Base-by-base conservation (phyloP, 169 alveolate species). In the Cryptosporidium sp. region DNA sequence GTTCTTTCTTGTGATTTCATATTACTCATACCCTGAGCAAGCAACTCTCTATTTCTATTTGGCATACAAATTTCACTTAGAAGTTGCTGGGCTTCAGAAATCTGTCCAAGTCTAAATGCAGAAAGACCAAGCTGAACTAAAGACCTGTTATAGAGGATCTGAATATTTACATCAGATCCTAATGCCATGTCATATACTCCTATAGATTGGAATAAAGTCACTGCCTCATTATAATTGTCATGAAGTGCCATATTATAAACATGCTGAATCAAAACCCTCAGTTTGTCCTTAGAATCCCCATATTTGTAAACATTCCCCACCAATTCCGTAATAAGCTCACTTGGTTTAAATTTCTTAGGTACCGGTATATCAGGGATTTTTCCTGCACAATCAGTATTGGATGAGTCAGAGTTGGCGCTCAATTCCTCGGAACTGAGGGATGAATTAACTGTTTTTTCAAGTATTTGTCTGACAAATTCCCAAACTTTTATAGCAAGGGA, bases 121-220 rank as follows among this genome's bases (percentile, higher is more conserved):
- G 99, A 94, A 44, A 98, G 93, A 3, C 99, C 99, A 84, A 98
- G 92, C 93, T 97, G 99, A 0, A 97, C 99, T 56, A 97, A 86
- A 85, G 97, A 94, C 84, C 99, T 92, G 92, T 98, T 98, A 93
- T 96, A 97, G 84, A 97, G 91, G 44, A 97, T 96, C 94, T 98
- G 99, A 72, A 98, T 96, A 26, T 93, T 91, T 48, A 96, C 95
- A 68, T 96, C 99, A 52, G 97, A 92, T 91, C 94, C 96, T 51
- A 93, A 85, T 26, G 97, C 98, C 93, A 95, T 91, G 85, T 96
- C 98, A 53, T 94, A 97, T 29, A 96, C 93, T 75, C 95, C 96
- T 35, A 97, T 94, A 14, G 95, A 94, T 75, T 93, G 95, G 75
- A 96, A 92, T 85, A 96, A 87, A 84, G 94, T 97, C 61, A 94